Conservation (phyloP, 129 eudicot genomes). For the Mikania micrantha region DNA sequence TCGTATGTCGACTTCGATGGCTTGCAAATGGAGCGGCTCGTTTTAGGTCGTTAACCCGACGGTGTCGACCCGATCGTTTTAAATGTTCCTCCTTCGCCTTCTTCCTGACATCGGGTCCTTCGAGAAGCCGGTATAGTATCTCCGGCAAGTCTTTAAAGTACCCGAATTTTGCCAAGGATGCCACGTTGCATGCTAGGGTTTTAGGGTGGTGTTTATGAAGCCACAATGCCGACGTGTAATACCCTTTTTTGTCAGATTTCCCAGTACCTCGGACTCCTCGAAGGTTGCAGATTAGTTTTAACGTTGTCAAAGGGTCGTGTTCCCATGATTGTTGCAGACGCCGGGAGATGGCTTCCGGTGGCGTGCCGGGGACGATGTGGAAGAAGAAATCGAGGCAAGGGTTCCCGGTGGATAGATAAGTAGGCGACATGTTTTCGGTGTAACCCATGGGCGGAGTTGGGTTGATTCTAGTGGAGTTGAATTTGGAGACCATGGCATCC, state of each 20-base stretch:
- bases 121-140: conserved; percentile 11
- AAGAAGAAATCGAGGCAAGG: conserved; percentile 13
- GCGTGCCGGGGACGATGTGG: conserved; percentile 3
- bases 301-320: conserved; percentile 9
- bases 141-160: conserved; percentile 15
- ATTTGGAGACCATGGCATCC: conserved; percentile 6
- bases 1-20: not conserved
- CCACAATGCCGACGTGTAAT: conserved; percentile 2
- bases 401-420: conserved; percentile 8
- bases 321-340: not conserved
- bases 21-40: not conserved
- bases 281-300: conserved; percentile 11
- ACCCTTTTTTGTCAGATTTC: conserved; percentile 15
- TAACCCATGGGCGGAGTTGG: not conserved
- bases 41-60: not conserved
- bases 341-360: not conserved
- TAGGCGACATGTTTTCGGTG: conserved; percentile 16
- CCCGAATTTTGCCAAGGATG: not conserved
- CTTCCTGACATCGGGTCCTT: not conserved
- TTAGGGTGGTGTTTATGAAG: conserved; percentile 15
- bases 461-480: not conserved
- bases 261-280: conserved; percentile 14
- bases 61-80: not conserved
- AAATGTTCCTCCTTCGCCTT: conserved; percentile 3
- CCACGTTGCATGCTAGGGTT: conserved; percentile 6